Evolutionary conservation across 176 grass and related monocot species (phyloP).

Genomic region (sorghum (Sorghum bicolor)): DNA sequence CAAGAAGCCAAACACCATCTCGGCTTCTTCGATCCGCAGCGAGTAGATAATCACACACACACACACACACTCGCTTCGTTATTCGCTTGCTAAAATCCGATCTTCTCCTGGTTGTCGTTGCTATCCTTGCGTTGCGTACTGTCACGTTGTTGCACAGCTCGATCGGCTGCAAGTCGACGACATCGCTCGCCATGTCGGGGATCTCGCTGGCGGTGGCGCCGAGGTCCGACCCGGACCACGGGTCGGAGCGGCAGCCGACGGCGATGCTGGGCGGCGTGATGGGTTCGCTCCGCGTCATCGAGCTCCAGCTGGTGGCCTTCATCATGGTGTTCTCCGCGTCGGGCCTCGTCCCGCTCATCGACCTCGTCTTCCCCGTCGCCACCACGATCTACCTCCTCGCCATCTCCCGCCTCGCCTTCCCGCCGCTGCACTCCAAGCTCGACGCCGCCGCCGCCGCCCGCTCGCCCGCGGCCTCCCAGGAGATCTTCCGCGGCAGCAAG

Average conservation of each 20-base stretch:
- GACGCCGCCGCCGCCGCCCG: constrained; percentile 10
- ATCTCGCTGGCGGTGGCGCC: constrained; percentile 55
- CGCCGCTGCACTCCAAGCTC: constrained; percentile 29
- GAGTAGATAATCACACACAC: constrained; percentile 2
- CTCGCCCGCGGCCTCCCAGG: constrained; percentile 17
- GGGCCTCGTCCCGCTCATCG: constrained; percentile 73
- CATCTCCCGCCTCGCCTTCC: constrained; percentile 78
- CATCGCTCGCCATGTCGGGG: constrained; percentile 51
- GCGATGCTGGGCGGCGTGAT: constrained; percentile 65
- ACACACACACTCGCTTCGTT: too few relatives aligned
- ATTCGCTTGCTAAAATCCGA: neutral
- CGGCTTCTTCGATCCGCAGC: neutral
- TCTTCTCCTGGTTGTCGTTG: neutral
- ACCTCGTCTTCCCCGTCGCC: constrained; percentile 69
- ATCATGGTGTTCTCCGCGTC: constrained; percentile 97
- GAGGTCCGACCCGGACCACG: constrained; percentile 40
- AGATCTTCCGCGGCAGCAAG: constrained; percentile 50
- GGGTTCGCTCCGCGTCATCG: constrained; percentile 87
- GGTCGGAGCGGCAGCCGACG: constrained; percentile 27
- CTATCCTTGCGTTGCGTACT: neutral
- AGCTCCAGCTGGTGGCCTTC: constrained; percentile 93
- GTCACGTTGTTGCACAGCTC: neutral
- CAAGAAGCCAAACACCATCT: neutral
- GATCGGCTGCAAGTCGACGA: neutral
- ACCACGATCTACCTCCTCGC: constrained; percentile 59